Evolutionary conservation across 2,329 filamentous ascomycete genomes (phyloP).

Genomic region (Hypocrella siamensis): DNA sequence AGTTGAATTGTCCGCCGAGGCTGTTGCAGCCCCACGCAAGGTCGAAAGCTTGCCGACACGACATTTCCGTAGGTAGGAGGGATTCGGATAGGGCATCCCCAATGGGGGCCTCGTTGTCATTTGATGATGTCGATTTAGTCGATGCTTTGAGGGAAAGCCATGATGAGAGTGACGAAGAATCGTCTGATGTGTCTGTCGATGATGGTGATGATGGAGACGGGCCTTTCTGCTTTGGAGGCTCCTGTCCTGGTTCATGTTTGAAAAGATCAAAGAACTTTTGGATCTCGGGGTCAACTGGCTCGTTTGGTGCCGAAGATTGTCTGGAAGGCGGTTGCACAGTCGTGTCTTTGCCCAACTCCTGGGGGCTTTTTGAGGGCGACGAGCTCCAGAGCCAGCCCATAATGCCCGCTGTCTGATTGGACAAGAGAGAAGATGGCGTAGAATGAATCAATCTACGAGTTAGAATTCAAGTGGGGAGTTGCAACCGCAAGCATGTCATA

Average conservation of each 20-base stretch:
- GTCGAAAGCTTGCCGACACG: slow-evolving; percentile 83
- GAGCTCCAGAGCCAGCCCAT: slow-evolving; percentile 51
- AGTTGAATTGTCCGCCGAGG: slow-evolving; percentile 78
- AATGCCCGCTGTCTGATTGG: slow-evolving; percentile 6
- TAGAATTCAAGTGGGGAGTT: too few relatives aligned
- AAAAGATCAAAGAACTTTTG: slow-evolving; percentile 37
- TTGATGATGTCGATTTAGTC: slow-evolving; percentile 7
- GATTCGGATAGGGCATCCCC: slow-evolving; percentile 43
- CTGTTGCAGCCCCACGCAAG: slow-evolving; percentile 88
- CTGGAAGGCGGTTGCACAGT: slow-evolving; percentile 4
- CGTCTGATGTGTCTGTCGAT: slow-evolving; percentile 9
- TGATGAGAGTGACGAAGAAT: slow-evolving; percentile 15
- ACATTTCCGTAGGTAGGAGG: slow-evolving; percentile 68
- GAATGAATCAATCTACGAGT: not conserved
- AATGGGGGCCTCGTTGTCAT: slow-evolving; percentile 10
- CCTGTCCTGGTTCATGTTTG: slow-evolving; percentile 13
- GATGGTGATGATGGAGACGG: slow-evolving; percentile 9
- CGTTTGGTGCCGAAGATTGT: slow-evolving; percentile 10
- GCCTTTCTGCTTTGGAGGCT: slow-evolving; percentile 8
- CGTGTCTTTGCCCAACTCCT: slow-evolving; percentile 10
- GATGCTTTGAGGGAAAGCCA: slow-evolving; percentile 20
- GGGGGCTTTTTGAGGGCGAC: slow-evolving; percentile 15
- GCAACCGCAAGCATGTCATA: too few relatives aligned
- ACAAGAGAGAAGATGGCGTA: not conserved
- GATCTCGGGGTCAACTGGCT: slow-evolving; percentile 31